Percentiles rank a stretch among this genome's conserved stretches.
Conservation (phyloP, 73 alveolate genomes). For the Paramecium sonneborni region DNA sequence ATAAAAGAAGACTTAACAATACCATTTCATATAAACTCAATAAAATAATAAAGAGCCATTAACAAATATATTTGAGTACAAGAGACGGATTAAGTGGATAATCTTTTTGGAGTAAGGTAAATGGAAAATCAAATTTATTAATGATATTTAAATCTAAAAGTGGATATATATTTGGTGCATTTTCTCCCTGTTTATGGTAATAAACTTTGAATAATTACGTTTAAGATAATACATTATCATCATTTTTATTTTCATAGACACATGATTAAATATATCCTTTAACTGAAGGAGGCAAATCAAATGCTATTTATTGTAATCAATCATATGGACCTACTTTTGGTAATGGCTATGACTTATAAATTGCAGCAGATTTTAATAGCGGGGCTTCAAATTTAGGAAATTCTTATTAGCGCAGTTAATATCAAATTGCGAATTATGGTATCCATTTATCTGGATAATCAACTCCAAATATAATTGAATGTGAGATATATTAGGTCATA, state of each 20-base stretch:
- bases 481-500: neutral
- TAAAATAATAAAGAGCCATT: neutral
- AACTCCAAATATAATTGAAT: neutral
- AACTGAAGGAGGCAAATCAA: neutral
- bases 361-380: neutral
- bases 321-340: neutral
- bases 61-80: neutral
- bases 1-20: neutral
- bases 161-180: neutral
- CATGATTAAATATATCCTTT: neutral
- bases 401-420: neutral
- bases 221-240: neutral
- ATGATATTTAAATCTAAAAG: neutral
- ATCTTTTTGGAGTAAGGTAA: neutral
- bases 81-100: neutral
- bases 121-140: neutral
- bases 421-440: neutral
- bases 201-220: neutral
- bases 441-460: neutral
- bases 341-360: neutral
- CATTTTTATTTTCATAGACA: conserved; percentile 1
- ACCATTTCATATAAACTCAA: neutral
- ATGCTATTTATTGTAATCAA: neutral
- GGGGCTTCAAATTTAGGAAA: neutral
- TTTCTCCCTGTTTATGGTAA: neutral